A percentile compares a stretch with the other conserved stretches of the same genome.
phyloP scores from a whole-genome alignment of 2,329 filamentous ascomycete genomes.

The Dothideomycetes sp. region DNA sequence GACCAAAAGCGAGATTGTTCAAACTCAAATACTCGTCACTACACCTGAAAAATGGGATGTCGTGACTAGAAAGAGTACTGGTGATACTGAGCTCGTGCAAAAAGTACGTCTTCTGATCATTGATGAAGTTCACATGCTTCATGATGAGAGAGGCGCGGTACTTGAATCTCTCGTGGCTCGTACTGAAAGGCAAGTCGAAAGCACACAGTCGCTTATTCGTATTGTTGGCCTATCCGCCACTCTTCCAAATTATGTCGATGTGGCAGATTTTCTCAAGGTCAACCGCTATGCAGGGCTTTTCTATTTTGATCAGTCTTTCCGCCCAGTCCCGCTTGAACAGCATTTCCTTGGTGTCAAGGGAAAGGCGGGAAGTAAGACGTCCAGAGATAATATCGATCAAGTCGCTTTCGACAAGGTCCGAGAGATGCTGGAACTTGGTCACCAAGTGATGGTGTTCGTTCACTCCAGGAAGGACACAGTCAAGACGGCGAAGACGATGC shows the following conservation, averaged over 20 bases:
- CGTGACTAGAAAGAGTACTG: constrained; percentile 90
- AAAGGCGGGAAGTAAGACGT: constrained; percentile 69
- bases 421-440: constrained; percentile 82
- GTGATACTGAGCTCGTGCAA: constrained; percentile 93
- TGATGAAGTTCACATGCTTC: constrained; percentile 98
- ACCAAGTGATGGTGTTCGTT: constrained; percentile 99
- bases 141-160: constrained; percentile 92
- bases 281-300: constrained; percentile 89
- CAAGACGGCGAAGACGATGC: constrained; percentile 72
- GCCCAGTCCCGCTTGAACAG: constrained; percentile 90
- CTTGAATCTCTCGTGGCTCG: constrained; percentile 91
- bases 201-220: constrained; percentile 91
- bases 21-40: constrained; percentile 96
- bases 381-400: constrained; percentile 78
- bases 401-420: constrained; percentile 89
- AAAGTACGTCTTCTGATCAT: constrained; percentile 95
- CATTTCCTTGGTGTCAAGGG: constrained; percentile 96
- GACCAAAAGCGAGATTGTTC: constrained; percentile 88
- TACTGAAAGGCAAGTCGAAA: constrained; percentile 93
- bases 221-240: constrained; percentile 94
- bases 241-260: constrained; percentile 90
- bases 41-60: constrained; percentile 99
- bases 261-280: constrained; percentile 92
- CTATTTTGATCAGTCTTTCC: constrained; percentile 93
- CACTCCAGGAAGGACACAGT: constrained; percentile 93